Percentiles rank a stretch among this genome's conserved stretches.
Evolutionary conservation across 768 basidiomycete genomes (phyloP).

Genomic region (Ramaria rubella): DNA sequence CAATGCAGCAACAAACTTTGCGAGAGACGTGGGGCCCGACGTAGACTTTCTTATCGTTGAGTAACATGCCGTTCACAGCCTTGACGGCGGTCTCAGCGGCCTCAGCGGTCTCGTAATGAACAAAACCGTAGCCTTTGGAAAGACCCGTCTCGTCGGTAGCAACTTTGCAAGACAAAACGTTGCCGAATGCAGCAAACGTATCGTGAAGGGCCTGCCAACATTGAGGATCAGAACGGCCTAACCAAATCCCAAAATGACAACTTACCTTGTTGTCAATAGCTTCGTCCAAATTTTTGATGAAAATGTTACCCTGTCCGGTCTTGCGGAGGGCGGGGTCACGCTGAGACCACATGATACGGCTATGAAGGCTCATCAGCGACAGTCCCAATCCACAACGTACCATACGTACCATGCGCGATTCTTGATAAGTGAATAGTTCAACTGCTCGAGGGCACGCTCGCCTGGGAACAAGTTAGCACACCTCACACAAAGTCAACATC

Average conservation of each 20-base stretch:
- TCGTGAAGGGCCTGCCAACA: constrained; percentile 84
- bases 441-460: constrained; percentile 96
- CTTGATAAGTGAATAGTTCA: constrained; percentile 99
- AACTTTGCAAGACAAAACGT: constrained; percentile 98
- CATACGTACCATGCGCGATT: constrained; percentile 77
- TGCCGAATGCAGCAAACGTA: constrained; percentile 98
- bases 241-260: not conserved
- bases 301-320: constrained; percentile 99
- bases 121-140: constrained; percentile 97
- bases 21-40: constrained; percentile 96
- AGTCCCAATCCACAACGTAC: constrained; percentile 6
- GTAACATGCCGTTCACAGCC: constrained; percentile 96
- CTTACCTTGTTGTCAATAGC: constrained; percentile 92
- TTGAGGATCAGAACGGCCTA: not conserved
- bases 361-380: constrained; percentile 26
- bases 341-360: constrained; percentile 99
- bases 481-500: not conserved
- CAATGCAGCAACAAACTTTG: constrained; percentile 52
- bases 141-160: constrained; percentile 93
- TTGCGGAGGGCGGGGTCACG: constrained; percentile 98
- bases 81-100: constrained; percentile 95
- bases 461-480: constrained; percentile 36
- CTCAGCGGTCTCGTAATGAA: constrained; percentile 98
- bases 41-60: constrained; percentile 99
- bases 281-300: constrained; percentile 99